Evolutionary conservation across 306 rosid species (phyloP).

Genomic region (Quercus gilva): DNA sequence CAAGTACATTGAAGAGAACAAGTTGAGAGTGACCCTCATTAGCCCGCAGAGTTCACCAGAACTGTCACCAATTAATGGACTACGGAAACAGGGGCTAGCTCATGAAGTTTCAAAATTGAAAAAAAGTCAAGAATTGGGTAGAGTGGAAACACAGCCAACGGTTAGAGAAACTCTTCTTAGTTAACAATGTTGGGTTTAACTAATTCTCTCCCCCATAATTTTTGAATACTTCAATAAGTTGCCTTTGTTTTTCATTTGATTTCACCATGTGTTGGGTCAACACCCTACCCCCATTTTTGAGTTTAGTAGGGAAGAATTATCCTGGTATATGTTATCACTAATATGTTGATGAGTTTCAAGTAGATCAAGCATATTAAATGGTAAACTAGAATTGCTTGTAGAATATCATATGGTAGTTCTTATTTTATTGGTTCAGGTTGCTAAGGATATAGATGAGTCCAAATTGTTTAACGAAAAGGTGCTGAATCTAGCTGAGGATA

Average conservation of each 20-base stretch:
- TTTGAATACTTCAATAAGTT: slow-evolving; percentile 14
- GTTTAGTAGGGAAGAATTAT: slow-evolving; percentile 7
- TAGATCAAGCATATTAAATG: neutral
- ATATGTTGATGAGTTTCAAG: neutral
- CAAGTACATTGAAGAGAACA: slow-evolving; percentile 68
- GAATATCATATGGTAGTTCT: slow-evolving; percentile 4
- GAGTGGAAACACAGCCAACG: slow-evolving; percentile 37
- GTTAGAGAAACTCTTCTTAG: slow-evolving; percentile 45
- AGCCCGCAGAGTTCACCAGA: slow-evolving; percentile 63
- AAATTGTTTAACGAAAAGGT: slow-evolving; percentile 25
- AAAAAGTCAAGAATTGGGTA: slow-evolving; percentile 31
- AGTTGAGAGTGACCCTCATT: slow-evolving; percentile 65
- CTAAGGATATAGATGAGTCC: slow-evolving; percentile 30
- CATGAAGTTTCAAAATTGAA: slow-evolving; percentile 25
- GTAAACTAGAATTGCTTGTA: neutral
- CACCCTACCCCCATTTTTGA: slow-evolving; percentile 3
- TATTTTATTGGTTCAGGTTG: slow-evolving; percentile 26
- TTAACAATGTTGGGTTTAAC: slow-evolving; percentile 1
- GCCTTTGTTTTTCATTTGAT: slow-evolving; percentile 10
- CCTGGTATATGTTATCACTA: slow-evolving; percentile 4
- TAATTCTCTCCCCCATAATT: neutral
- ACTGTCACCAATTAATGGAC: slow-evolving; percentile 53
- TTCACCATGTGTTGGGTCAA: neutral
- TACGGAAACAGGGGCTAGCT: slow-evolving; percentile 38
- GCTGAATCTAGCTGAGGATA: slow-evolving; percentile 29